A percentile compares a stretch with the other conserved stretches of the same genome.
phyloP scores from a whole-genome alignment of 2,329 filamentous ascomycete species.

The Trichoderma lentiforme region DNA sequence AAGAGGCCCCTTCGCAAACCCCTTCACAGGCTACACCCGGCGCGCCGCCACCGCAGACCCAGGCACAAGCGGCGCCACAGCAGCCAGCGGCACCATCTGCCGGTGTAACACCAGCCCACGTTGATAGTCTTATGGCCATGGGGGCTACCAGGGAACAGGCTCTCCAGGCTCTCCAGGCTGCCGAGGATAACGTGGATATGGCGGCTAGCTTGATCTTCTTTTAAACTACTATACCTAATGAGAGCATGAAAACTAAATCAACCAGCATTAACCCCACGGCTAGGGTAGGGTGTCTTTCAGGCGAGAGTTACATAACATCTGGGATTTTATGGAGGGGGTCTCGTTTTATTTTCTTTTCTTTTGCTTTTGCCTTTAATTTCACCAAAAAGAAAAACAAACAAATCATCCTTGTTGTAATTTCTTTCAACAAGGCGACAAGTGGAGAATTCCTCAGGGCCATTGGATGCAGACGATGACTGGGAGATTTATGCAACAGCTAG shows the following conservation, averaged over 20 bases:
- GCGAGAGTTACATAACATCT: not conserved
- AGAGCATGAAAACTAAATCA: slow-evolving; percentile 1
- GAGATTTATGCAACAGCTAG: not conserved
- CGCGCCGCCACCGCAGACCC: slow-evolving; percentile 22
- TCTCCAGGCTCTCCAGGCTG: slow-evolving; percentile 75
- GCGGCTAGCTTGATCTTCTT: slow-evolving; percentile 77
- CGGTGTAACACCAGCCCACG: slow-evolving; percentile 59
- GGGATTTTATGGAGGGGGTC: not conserved
- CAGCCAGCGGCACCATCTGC: slow-evolving; percentile 25
- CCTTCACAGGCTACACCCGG: slow-evolving; percentile 19
- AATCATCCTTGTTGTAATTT: not conserved
- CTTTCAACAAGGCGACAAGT: not conserved
- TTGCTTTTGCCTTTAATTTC: not conserved
- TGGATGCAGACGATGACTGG: not conserved
- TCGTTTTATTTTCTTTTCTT: not conserved
- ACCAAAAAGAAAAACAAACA: not conserved
- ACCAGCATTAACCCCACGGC: not conserved
- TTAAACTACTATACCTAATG: slow-evolving; percentile 18
- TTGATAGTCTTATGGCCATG: slow-evolving; percentile 72
- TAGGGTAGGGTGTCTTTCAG: not conserved
- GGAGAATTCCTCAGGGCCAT: not conserved
- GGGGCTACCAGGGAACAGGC: slow-evolving; percentile 76
- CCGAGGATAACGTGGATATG: slow-evolving; percentile 80
- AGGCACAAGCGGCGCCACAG: slow-evolving; percentile 26
- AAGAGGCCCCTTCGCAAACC: slow-evolving; percentile 21